Evolutionary conservation across 352 stramenopile genomes (phyloP).

Genomic region (Phytophthora sojae): DNA sequence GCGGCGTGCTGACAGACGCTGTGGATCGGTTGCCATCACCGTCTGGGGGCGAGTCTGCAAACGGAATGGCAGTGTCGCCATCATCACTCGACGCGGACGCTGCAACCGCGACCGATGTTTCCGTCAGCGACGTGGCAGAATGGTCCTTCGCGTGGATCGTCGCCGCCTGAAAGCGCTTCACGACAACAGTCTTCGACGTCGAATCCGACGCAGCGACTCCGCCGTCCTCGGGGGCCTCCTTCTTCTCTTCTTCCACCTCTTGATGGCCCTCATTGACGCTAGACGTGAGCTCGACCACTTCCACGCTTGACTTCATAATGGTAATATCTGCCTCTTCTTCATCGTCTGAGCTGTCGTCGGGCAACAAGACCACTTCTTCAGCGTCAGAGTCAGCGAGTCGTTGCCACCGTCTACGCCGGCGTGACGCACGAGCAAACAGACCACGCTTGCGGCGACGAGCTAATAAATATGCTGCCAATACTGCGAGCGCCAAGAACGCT

Average conservation of each 20-base stretch:
- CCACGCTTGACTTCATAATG: constrained; percentile 16
- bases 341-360: constrained; percentile 35
- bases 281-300: constrained; percentile 17
- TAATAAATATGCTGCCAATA: constrained; percentile 38
- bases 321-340: constrained; percentile 7
- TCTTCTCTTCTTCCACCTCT: constrained; percentile 19
- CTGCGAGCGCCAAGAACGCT: constrained; percentile 36
- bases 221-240: constrained; percentile 10
- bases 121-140: constrained; percentile 11
- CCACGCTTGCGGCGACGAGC: constrained; percentile 29
- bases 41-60: too few species aligned
- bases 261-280: constrained; percentile 13
- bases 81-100: constrained; percentile 5
- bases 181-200: constrained; percentile 4
- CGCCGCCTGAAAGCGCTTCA: constrained; percentile 10
- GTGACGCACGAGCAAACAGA: constrained; percentile 6
- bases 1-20: not conserved
- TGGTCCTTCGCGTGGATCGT: constrained; percentile 11
- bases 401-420: constrained; percentile 44
- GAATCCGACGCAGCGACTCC: not conserved
- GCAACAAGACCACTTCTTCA: constrained; percentile 57
- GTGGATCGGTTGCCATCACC: too few species aligned
- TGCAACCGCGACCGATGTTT: constrained; percentile 2
- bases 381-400: constrained; percentile 38
- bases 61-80: not conserved